These are phyloP conservation scores for Saturnispora sanitii DNA, from an alignment of 805 yeast species.

Conservation along the genomic window DNA sequence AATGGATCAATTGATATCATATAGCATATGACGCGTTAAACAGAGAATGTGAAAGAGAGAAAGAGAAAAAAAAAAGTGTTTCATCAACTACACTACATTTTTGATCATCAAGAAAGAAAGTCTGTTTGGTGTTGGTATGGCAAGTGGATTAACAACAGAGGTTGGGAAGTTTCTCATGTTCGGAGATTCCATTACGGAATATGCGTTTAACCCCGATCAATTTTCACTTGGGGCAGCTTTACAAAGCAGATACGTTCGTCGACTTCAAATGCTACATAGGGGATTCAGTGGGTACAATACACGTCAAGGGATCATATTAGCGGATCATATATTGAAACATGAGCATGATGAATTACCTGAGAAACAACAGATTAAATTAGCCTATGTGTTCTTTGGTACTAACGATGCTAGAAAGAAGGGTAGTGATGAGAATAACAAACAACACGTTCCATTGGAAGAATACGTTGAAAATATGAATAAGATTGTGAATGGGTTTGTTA, in stretches of 20 bases:
- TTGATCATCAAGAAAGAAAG: not conserved
- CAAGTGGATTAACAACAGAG: slow-evolving; percentile 4
- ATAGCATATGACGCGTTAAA: too few relatives aligned
- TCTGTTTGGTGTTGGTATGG: not conserved
- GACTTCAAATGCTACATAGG: slow-evolving; percentile 57
- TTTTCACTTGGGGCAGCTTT: slow-evolving; percentile 27
- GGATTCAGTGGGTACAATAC: slow-evolving; percentile 76
- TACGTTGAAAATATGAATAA: slow-evolving; percentile 38
- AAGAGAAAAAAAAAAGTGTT: too few relatives aligned
- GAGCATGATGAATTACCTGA: slow-evolving; percentile 32
- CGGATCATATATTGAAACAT: slow-evolving; percentile 39
- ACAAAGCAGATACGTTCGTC: slow-evolving; percentile 40
- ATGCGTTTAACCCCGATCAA: slow-evolving; percentile 19
- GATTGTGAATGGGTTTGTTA: slow-evolving; percentile 33
- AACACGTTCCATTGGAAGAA: slow-evolving; percentile 39
- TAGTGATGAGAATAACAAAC: slow-evolving; percentile 30
- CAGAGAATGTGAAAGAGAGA: too few relatives aligned
- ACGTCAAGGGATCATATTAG: slow-evolving; percentile 43
- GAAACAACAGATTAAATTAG: slow-evolving; percentile 26
- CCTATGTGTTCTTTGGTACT: slow-evolving; percentile 69
- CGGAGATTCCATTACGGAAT: slow-evolving; percentile 32
- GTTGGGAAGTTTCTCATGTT: slow-evolving; percentile 23
- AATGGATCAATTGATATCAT: too few relatives aligned
- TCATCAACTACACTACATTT: too few relatives aligned
- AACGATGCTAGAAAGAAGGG: slow-evolving; percentile 45